These are phyloP conservation scores for Suillus lakei DNA, from an alignment of 768 basidiomycete species.

Conservation along the genomic window DNA sequence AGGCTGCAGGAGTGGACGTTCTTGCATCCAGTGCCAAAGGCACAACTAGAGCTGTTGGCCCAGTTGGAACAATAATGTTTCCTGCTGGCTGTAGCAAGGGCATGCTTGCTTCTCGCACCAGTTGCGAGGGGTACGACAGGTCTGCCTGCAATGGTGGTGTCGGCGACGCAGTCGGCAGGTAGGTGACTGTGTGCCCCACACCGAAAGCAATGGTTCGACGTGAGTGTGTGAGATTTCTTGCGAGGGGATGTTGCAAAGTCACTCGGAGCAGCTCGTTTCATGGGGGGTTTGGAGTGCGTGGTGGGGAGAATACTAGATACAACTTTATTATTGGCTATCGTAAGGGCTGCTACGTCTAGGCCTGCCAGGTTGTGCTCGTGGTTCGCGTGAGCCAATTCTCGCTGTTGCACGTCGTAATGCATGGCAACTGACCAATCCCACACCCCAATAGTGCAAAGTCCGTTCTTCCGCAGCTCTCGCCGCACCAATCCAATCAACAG, in stretches of 20 bases:
- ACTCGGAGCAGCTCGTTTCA: neutral
- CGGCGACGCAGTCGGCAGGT: neutral
- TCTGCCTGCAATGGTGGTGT: neutral
- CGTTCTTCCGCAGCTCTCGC: neutral
- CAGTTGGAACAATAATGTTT: neutral
- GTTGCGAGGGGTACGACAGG: neutral
- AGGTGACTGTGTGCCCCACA: neutral
- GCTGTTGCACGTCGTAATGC: no score
- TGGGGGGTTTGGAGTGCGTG: no score
- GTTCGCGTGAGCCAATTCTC: no score
- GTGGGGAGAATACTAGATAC: no score
- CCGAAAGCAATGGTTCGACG: no score
- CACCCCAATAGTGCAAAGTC: neutral
- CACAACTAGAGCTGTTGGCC: conserved; percentile 25
- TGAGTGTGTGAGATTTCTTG: neutral
- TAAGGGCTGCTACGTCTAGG: no score
- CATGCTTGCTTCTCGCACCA: conserved; percentile 15
- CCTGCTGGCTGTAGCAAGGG: conserved; percentile 24
- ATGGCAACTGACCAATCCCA: no score
- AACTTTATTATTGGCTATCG: no score
- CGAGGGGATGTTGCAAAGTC: neutral
- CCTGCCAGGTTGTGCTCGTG: no score
- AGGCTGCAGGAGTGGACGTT: conserved; percentile 37
- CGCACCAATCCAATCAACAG: neutral
- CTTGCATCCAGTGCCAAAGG: conserved; percentile 21